These are phyloP conservation scores for Bonia amplexicaulis DNA, from an alignment of 176 grass and related monocot genomes.

Conservation along the genomic window DNA sequence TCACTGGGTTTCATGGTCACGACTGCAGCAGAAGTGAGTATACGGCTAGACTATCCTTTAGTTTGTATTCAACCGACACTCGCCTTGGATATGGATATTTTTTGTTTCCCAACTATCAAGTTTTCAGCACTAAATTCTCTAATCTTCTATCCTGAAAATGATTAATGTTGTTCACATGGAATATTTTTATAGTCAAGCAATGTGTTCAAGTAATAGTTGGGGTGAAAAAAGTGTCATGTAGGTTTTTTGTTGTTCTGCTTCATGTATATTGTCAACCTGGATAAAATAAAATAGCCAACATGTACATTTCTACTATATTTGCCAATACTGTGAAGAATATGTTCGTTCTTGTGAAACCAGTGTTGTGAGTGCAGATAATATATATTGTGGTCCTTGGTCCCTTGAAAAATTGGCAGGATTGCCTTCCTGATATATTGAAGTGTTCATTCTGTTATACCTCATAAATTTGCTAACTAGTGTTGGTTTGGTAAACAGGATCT, in stretches of 20 bases:
- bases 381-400: neutral
- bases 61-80: neutral
- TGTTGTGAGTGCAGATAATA: neutral
- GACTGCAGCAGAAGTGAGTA: slow-evolving; percentile 84
- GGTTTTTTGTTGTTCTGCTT: neutral
- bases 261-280: neutral
- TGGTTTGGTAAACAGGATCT: slow-evolving; percentile 57
- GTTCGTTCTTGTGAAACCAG: neutral
- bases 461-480: slow-evolving; percentile 11
- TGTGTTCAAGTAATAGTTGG: neutral
- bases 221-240: neutral
- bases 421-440: neutral
- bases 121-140: neutral
- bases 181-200: neutral
- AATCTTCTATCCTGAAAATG: neutral
- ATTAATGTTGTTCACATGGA: neutral
- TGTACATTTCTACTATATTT: neutral
- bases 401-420: neutral
- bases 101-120: neutral
- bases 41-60: neutral
- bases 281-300: neutral
- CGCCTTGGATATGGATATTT: neutral
- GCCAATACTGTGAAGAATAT: neutral
- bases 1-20: slow-evolving; percentile 81
- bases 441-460: slow-evolving; percentile 2